A percentile compares a stretch with the other conserved stretches of the same genome.
Conservation (phyloP, 805 yeast species). For the Priceomyces haplophilus region DNA sequence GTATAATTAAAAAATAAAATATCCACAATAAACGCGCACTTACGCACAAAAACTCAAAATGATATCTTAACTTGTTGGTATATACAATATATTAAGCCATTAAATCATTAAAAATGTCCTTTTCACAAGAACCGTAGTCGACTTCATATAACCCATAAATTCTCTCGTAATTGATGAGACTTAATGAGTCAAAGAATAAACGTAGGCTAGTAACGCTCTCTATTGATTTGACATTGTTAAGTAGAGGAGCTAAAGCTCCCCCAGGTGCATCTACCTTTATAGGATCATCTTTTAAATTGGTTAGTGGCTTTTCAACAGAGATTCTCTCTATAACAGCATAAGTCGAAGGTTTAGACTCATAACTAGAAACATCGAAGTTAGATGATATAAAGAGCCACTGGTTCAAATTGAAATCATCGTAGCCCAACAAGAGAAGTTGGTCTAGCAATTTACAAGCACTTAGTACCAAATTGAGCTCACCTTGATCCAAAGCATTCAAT, state of each 20-base stretch:
- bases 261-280: constrained; percentile 34
- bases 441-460: constrained; percentile 79
- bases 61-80: background rate
- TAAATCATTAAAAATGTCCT: constrained; percentile 61
- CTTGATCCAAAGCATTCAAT: constrained; percentile 23
- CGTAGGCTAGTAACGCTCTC: constrained; percentile 47
- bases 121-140: constrained; percentile 42
- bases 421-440: constrained; percentile 59
- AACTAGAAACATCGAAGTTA: constrained; percentile 55
- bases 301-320: constrained; percentile 30
- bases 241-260: constrained; percentile 40
- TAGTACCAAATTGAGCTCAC: constrained; percentile 43
- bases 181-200: constrained; percentile 62
- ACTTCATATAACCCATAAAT: constrained; percentile 48
- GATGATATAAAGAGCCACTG: constrained; percentile 88
- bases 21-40: background rate
- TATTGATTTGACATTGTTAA: constrained; percentile 41
- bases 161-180: constrained; percentile 64
- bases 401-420: constrained; percentile 71
- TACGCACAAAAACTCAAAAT: background rate
- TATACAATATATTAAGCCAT: constrained; percentile 1
- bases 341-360: constrained; percentile 13
- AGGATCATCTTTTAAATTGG: constrained; percentile 33
- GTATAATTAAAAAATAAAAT: background rate
- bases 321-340: constrained; percentile 49